Evolutionary conservation across 2,329 filamentous ascomycete genomes (phyloP).

Genomic region (Fusarium newnesense): DNA sequence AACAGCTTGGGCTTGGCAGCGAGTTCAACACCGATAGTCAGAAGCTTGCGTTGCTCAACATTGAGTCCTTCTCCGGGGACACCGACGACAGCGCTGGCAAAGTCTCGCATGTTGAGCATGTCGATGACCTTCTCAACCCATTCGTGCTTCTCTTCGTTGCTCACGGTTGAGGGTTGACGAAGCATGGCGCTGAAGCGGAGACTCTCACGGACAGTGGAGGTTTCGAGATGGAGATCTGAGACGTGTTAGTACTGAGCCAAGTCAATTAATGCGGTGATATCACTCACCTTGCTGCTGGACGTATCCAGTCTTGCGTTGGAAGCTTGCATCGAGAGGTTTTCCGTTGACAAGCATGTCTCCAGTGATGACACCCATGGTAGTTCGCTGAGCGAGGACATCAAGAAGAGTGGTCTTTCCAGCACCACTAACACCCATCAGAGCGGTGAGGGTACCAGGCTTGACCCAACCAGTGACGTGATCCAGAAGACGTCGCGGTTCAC

Average conservation of each 20-base stretch:
- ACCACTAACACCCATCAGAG: constrained; percentile 73
- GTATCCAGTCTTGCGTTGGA: constrained; percentile 74
- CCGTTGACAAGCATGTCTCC: constrained; percentile 75
- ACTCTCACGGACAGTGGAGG: constrained; percentile 65
- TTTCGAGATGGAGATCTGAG: constrained; percentile 65
- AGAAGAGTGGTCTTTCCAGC: constrained; percentile 58
- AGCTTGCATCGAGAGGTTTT: constrained; percentile 63
- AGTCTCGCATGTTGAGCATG: constrained; percentile 74
- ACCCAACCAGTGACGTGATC: constrained; percentile 89
- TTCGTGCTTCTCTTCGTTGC: constrained; percentile 65
- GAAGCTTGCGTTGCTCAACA: constrained; percentile 69
- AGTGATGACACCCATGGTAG: constrained; percentile 69
- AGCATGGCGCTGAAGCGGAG: constrained; percentile 67
- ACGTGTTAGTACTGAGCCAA: background rate
- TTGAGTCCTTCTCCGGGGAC: constrained; percentile 69
- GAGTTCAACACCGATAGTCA: constrained; percentile 70
- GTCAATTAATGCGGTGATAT: rapidly evolving
- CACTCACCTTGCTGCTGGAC: constrained; percentile 70
- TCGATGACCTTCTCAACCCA: constrained; percentile 74
- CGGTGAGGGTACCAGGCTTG: constrained; percentile 87
- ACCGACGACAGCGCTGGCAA: constrained; percentile 73
- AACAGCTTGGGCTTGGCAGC: constrained; percentile 67
- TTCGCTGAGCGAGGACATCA: constrained; percentile 59
- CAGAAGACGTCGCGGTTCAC: constrained; percentile 74
- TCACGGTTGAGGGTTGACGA: constrained; percentile 64